Evolutionary conservation across 1,284 basidiomycete genomes (phyloP).

Genomic region (Moniliella sp.): DNA sequence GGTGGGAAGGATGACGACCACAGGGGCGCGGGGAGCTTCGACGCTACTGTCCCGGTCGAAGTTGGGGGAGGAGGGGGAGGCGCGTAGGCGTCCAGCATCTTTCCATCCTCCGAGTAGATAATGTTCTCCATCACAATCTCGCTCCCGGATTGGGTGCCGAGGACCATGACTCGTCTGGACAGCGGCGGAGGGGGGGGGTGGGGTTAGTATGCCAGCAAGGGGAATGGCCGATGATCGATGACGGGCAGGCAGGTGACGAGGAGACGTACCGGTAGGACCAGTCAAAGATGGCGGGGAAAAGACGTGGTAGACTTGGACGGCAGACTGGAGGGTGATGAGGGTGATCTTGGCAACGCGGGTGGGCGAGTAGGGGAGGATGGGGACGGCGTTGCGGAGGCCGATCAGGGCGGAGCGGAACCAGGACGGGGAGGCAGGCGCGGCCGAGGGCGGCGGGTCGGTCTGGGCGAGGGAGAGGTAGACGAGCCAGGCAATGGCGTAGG

Average conservation of each 20-base stretch:
- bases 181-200: too few relatives aligned
- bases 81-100: conserved; percentile 24
- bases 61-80: too few relatives aligned
- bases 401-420: neutral
- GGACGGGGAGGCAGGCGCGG: conserved; percentile 6
- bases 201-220: too few relatives aligned
- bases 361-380: conserved; percentile 27
- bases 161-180: conserved; percentile 23
- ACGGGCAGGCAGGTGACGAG: too few relatives aligned
- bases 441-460: conserved; percentile 15
- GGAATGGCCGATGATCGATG: too few relatives aligned
- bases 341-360: conserved; percentile 23
- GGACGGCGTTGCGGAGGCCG: conserved; percentile 5
- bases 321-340: conserved; percentile 14
- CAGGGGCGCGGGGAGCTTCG: too few relatives aligned
- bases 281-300: conserved; percentile 22
- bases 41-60: too few relatives aligned
- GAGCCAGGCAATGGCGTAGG: conserved; percentile 30
- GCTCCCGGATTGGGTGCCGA: conserved; percentile 21
- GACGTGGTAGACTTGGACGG: conserved; percentile 12
- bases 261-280: conserved; percentile 27
- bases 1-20: conserved; percentile 32
- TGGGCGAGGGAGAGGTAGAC: conserved; percentile 30
- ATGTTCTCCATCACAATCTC: conserved; percentile 25
- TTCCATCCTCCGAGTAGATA: conserved; percentile 14